Evolutionary conservation across 306 rosid species (phyloP).

Genomic region (Cucurbita argyrosperma): DNA sequence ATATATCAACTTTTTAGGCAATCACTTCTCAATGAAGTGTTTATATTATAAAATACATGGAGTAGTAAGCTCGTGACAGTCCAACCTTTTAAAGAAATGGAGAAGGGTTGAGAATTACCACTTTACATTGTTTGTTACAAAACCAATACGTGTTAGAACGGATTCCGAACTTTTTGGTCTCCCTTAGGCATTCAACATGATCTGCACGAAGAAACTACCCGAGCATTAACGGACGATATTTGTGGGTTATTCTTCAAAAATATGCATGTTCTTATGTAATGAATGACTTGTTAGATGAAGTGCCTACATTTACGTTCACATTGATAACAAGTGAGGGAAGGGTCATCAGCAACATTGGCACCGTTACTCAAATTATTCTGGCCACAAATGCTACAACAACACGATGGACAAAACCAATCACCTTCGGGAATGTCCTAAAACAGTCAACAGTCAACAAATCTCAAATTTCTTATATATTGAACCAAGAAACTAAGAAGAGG

Average conservation of each 20-base stretch:
- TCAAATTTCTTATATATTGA: conserved; percentile 9
- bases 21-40: no score
- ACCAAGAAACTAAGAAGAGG: neutral
- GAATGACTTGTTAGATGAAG: neutral
- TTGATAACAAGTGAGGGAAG: conserved; percentile 42
- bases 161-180: conserved; percentile 10
- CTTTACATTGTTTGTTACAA: conserved; percentile 46
- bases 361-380: conserved; percentile 21
- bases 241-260: neutral
- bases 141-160: conserved; percentile 28
- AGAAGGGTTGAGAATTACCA: conserved; percentile 30
- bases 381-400: conserved; percentile 58
- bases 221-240: neutral
- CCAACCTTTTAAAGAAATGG: neutral
- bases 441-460: conserved; percentile 15
- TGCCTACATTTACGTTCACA: conserved; percentile 67
- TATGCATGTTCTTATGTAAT: neutral
- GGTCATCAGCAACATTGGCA: conserved; percentile 12
- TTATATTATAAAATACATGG: neutral
- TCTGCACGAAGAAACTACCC: conserved; percentile 25
- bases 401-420: conserved; percentile 83
- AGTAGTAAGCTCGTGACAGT: neutral
- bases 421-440: conserved; percentile 65
- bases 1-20: no score
- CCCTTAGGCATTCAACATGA: conserved; percentile 47